Evolutionary conservation across 805 yeast species (phyloP), one percentile per base, ranked within the genome.

Genomic region (Barnettozyma pratensis): DNA sequence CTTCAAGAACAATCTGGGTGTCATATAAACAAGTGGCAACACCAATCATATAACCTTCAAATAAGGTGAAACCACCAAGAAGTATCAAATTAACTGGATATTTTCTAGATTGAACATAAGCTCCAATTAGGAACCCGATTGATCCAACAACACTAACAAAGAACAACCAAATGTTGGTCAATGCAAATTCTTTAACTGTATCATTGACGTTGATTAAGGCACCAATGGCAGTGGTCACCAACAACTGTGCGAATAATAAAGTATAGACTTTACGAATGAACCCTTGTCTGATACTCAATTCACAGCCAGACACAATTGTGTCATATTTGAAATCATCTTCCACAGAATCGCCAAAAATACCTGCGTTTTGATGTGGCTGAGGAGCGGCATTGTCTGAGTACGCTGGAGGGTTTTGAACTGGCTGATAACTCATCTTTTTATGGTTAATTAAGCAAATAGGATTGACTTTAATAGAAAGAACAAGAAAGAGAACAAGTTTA

Each of bases 251-350:
- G 10, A 81, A 65, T 44, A 89, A 72, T 42, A 90, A 73, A 6
- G 88, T 71, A 66, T 88, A 90, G 7, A 89, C 97, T 61, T 85
- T 86, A 50, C 90, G 76, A 56, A 87, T 70, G 58, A 89, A 89
- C 63, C 81, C 75, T 54, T 84, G 86, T 57, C 96, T 79, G 37
- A 89, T 73, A 12, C 85, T 80, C 45, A 87, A 69, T 50, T 85
- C 87, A 66, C 96, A 87, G 32, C 85, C 81, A 4, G 89, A 79
- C 27, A 89, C 95, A 45, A 78, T 76, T 6, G 85, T 85, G 35
- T 85, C 79, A 65, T 83, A 87, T 64, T 88, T 89, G 78, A 88
- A 89, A 66, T 87, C 96, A 56, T 88, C 86, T 4, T 85, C 83
- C 42, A 77, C 60, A 53, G 58, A 50, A 19, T 53, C 52, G 4